Base-by-base conservation (phyloP, 352 stramenopile genomes). In the Pythium graminicola region DNA sequence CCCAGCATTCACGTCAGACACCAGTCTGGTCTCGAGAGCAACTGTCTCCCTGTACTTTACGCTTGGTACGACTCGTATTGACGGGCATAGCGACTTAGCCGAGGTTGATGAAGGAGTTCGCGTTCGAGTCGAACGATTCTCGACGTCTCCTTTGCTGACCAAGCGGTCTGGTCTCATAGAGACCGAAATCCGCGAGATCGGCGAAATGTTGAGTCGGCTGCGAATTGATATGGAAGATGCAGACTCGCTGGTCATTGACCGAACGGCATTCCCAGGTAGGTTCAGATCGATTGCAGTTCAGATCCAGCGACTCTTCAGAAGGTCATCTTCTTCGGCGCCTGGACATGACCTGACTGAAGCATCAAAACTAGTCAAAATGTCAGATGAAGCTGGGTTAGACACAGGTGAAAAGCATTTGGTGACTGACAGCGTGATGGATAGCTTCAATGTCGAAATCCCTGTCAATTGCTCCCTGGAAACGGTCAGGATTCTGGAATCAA, bases 181-280 rank as follows among this genome's bases (percentile, higher is more conserved):
- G 13, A 31, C 43, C 7, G 43, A 48, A 13, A 35, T 89, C 26
- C 51, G 57, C 28, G 17, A 39, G 17, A 56, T 86, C 31, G 62
- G 69, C 41, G 22, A 53, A 1, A 40, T 58, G 6, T 49, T 87
- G 29, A 84, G 73, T 17, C 61, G 32, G 1, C 62, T 89, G 24
- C 69, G 77, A 24, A 66, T 67, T 8, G 51, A 80, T 20, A 83
- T 90, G 65, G 77, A 89, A 48, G 73, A 90, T 39, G 67, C 81
- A 41, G 61, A 73, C 8, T 88, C 73, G 13, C 51, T 88, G n/a
- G 36, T 81, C 4, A 64, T 78, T 31, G 67, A 86, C 35, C 65
- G 61, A 33, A 49, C 39, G 7, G 16, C 27, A 4, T 84, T 87
- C 41, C 31, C 54, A 9, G 26, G 32, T 14, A 53, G 36, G n/a